Evolutionary conservation across 352 stramenopile genomes (phyloP).

Genomic region (Phytopythium oedochilum): DNA sequence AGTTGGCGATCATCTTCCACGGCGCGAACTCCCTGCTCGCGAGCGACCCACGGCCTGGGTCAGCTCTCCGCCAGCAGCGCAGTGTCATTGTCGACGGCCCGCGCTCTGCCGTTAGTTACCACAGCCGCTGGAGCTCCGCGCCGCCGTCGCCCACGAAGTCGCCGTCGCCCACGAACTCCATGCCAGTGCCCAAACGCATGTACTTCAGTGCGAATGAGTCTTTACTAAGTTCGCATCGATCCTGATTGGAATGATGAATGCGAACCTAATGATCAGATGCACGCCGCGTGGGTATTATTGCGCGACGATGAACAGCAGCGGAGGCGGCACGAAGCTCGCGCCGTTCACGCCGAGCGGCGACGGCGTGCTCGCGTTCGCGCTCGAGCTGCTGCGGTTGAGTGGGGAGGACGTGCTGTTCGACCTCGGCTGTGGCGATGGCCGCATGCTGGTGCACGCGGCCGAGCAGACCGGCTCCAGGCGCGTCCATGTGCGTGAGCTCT

Average conservation of each 20-base stretch:
- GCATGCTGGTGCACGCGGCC: constrained; percentile 61
- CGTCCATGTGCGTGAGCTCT: neutral
- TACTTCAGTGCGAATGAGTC: too few relatives aligned
- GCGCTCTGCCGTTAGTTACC: constrained; percentile 20
- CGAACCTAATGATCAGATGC: neutral
- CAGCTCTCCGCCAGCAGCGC: too few relatives aligned
- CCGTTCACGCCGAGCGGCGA: constrained; percentile 77
- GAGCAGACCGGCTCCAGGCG: constrained; percentile 36
- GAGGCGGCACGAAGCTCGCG: constrained; percentile 76
- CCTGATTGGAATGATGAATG: neutral
- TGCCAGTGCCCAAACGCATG: too few relatives aligned
- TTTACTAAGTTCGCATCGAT: neutral
- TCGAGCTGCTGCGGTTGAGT: constrained; percentile 59
- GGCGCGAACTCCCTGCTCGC: constrained; percentile 41
- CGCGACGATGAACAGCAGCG: too few relatives aligned
- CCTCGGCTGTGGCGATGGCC: constrained; percentile 74
- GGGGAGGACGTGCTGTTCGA: constrained; percentile 63
- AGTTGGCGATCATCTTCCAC: constrained; percentile 77
- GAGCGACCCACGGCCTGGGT: too few relatives aligned
- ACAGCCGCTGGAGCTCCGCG: constrained; percentile 39
- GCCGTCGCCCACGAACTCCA: constrained; percentile 38
- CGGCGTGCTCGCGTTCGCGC: constrained; percentile 49
- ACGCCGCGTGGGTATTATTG: too few relatives aligned
- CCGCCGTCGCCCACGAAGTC: constrained; percentile 50
- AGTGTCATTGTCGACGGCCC: too few relatives aligned